phyloP scores from a whole-genome alignment of 2,329 filamentous ascomycete species.

The Talaromyces sp. region DNA sequence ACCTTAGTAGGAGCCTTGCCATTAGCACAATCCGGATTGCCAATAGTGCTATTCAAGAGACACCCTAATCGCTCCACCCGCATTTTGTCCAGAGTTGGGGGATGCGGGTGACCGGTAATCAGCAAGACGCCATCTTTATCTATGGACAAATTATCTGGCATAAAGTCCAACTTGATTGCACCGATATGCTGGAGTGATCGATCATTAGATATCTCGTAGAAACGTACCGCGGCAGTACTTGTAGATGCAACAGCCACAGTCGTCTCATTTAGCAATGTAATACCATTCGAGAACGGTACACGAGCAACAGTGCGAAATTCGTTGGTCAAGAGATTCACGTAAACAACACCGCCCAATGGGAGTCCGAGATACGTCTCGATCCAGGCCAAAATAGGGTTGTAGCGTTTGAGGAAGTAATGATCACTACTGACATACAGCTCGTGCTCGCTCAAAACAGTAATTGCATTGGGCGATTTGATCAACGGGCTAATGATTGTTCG shows the following conservation, averaged over 20 bases:
- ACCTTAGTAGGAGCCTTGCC: constrained; percentile 2
- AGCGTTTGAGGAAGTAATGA: constrained; percentile 16
- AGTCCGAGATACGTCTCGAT: constrained; percentile 18
- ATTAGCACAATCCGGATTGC: neutral
- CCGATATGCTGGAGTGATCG: neutral
- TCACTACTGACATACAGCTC: constrained; percentile 23
- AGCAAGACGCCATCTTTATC: constrained; percentile 18
- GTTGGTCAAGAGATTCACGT: constrained; percentile 17
- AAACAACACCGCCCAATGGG: constrained; percentile 14
- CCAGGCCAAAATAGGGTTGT: constrained; percentile 4
- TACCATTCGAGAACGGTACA: constrained; percentile 20
- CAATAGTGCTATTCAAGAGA: neutral
- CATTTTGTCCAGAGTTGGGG: constrained; percentile 14
- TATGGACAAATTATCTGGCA: constrained; percentile 20
- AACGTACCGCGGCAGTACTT: neutral
- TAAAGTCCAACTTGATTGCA: constrained; percentile 7
- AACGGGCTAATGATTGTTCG: constrained; percentile 15
- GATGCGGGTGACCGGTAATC: constrained; percentile 21
- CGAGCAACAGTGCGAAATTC: constrained; percentile 18
- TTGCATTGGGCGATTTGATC: constrained; percentile 19
- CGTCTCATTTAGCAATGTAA: constrained; percentile 18
- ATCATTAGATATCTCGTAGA: constrained; percentile 6
- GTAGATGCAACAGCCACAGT: constrained; percentile 18
- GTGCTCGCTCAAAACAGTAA: constrained; percentile 12
- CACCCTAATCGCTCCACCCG: constrained; percentile 8